phyloP scores from a whole-genome alignment of 2,329 filamentous ascomycete genomes.

The Waltergamsia citrina region DNA sequence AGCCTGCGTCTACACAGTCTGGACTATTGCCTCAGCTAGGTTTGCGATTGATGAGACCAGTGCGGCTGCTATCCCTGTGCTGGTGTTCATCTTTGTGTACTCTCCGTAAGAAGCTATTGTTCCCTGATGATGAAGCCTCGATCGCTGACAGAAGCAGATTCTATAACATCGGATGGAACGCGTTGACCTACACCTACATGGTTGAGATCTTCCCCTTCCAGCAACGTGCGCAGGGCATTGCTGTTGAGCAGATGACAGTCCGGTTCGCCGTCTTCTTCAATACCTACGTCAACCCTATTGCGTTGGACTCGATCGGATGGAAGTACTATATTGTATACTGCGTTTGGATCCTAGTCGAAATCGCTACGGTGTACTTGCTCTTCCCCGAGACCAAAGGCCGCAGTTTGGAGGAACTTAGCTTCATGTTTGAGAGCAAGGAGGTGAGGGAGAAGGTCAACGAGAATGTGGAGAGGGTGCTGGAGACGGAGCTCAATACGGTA shows the following conservation, averaged over 20 bases:
- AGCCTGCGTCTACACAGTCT: conserved; percentile 16
- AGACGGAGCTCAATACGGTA: conserved; percentile 3
- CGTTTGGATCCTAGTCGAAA: conserved; percentile 7
- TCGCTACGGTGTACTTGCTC: conserved; percentile 12
- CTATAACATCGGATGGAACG: conserved; percentile 44
- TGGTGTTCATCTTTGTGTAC: conserved; percentile 24
- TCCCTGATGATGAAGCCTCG: conserved; percentile 5
- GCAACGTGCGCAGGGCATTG: conserved; percentile 12
- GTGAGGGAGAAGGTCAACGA: conserved; percentile 8
- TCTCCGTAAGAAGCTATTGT: conserved; percentile 26
- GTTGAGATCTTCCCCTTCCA: conserved; percentile 12
- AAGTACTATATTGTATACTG: conserved; percentile 9
- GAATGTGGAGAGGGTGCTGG: conserved; percentile 8
- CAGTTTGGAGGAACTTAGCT: conserved; percentile 5
- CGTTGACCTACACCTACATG: conserved; percentile 25
- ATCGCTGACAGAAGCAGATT: conserved; percentile 33
- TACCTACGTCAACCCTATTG: conserved; percentile 12
- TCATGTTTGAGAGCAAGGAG: conserved; percentile 9
- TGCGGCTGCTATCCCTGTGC: conserved; percentile 16
- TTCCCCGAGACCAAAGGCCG: conserved; percentile 21
- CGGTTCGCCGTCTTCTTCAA: conserved; percentile 10
- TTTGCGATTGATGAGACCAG: conserved; percentile 14
- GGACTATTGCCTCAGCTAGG: conserved; percentile 19
- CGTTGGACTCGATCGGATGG: conserved; percentile 9
- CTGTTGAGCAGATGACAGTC: conserved; percentile 9